A percentile compares a stretch with the other conserved stretches of the same genome.
Conservation (phyloP, 768 basidiomycete genomes). For the Boletus eberwhitei region DNA sequence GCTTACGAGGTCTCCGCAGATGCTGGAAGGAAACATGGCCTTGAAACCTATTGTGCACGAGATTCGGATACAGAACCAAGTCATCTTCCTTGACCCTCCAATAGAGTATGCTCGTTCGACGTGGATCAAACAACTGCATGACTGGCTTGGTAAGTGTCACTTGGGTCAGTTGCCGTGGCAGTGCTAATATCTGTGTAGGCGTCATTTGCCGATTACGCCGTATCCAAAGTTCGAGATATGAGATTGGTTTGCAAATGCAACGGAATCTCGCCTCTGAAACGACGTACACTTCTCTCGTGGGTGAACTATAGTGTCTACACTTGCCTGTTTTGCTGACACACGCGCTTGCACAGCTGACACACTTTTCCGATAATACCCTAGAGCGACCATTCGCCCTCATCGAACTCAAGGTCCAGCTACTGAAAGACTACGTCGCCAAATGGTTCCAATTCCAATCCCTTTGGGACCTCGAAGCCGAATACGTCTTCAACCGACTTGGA, state of each 20-base stretch:
- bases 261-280: conserved; percentile 59
- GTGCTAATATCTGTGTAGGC: conserved; percentile 39
- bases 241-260: conserved; percentile 93
- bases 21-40: conserved; percentile 68
- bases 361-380: conserved; percentile 68
- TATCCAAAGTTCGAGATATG: conserved; percentile 94
- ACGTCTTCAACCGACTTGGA: conserved; percentile 92
- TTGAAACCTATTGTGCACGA: conserved; percentile 91
- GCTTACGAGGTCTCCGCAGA: conserved; percentile 37
- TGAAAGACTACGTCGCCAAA: conserved; percentile 90
- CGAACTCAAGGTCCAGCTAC: conserved; percentile 81
- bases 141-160: conserved; percentile 66
- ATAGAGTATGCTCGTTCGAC: conserved; percentile 89
- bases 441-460: conserved; percentile 99
- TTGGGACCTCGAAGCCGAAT: conserved; percentile 97
- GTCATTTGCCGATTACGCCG: conserved; percentile 83
- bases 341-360: conserved; percentile 53
- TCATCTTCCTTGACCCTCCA: conserved; percentile 97
- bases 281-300: conserved; percentile 79
- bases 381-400: conserved; percentile 82
- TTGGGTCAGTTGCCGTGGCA: neutral
- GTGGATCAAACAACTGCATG: conserved; percentile 88
- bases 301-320: conserved; percentile 20
- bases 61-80: conserved; percentile 97
- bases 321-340: conserved; percentile 5